Evolutionary conservation across 2,329 filamentous ascomycete species (phyloP).

Genomic region (Capronia epimyces): DNA sequence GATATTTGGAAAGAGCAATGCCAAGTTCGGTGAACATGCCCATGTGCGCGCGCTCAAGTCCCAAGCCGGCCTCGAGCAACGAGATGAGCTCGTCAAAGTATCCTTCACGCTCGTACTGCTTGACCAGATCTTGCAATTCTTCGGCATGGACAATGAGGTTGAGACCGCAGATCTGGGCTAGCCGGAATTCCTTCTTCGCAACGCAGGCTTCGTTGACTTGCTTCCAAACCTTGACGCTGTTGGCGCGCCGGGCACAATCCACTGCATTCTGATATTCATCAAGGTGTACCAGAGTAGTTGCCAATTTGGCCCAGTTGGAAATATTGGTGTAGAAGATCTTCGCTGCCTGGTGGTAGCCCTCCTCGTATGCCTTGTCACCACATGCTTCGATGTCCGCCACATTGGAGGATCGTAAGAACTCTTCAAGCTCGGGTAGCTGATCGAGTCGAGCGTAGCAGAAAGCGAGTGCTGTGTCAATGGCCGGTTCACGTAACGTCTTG

Average conservation of each 20-base stretch:
- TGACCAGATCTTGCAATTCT: conserved; percentile 84
- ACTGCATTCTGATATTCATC: conserved; percentile 96
- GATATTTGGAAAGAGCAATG: conserved; percentile 88
- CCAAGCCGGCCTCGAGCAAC: conserved; percentile 88
- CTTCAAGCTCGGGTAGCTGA: conserved; percentile 86
- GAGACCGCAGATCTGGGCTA: conserved; percentile 96
- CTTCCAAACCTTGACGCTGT: conserved; percentile 99
- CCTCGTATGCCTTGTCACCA: conserved; percentile 94
- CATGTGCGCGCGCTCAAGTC: conserved; percentile 88
- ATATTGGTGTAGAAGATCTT: conserved; percentile 99
- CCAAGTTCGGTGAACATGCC: conserved; percentile 93
- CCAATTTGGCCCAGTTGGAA: conserved; percentile 99
- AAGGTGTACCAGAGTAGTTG: conserved; percentile 94
- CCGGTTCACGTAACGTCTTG: conserved; percentile 89
- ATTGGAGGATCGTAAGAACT: conserved; percentile 88
- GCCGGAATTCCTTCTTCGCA: conserved; percentile 95
- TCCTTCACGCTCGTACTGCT: conserved; percentile 92
- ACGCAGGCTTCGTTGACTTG: conserved; percentile 96
- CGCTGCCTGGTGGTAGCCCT: conserved; percentile 88
- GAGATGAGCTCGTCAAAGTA: conserved; percentile 98
- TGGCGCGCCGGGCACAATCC: conserved; percentile 95
- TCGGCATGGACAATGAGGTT: conserved; percentile 97
- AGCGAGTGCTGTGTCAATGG: conserved; percentile 87
- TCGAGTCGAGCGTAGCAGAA: conserved; percentile 91
- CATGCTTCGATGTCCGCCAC: conserved; percentile 95